Percentiles rank a stretch among this genome's conserved stretches.
phyloP scores from a whole-genome alignment of 768 basidiomycete species.

The Russula dissimulans region DNA sequence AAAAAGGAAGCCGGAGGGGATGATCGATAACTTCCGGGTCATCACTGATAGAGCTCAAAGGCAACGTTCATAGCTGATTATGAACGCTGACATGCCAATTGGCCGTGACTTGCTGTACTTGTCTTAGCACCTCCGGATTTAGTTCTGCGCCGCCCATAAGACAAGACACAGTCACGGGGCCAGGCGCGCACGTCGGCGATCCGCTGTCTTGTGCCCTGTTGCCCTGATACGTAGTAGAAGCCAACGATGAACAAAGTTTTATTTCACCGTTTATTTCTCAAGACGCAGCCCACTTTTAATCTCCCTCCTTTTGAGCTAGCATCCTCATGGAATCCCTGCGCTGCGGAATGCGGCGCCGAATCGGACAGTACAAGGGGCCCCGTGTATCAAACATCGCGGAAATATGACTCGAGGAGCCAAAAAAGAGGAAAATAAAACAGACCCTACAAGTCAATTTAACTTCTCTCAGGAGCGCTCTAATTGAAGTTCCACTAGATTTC shows the following conservation, averaged over 20 bases:
- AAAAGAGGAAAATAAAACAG: background rate
- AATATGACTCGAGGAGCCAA: background rate
- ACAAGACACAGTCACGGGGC: background rate
- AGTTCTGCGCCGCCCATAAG: constrained; percentile 13
- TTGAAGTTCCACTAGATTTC: background rate
- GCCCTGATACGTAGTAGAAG: constrained; percentile 1
- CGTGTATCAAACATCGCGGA: background rate
- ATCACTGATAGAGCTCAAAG: background rate
- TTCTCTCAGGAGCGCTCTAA: background rate
- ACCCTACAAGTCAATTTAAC: background rate
- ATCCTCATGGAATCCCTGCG: background rate
- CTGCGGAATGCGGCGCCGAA: background rate
- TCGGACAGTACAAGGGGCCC: background rate
- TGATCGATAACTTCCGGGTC: background rate
- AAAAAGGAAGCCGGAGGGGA: background rate
- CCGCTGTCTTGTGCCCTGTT: constrained; percentile 8
- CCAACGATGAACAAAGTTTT: background rate
- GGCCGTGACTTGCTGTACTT: constrained; percentile 6
- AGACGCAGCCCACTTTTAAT: background rate
- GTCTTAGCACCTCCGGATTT: constrained; percentile 11
- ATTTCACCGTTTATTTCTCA: background rate
- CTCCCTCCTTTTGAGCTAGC: background rate
- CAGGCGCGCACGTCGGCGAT: constrained; percentile 4
- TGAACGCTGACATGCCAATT: background rate
- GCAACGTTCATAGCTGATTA: background rate